Percentiles rank a stretch among this genome's conserved stretches.
These are phyloP conservation scores for Arthroderma uncinatum DNA, from an alignment of 2,329 filamentous ascomycete species.

Conservation along the genomic window DNA sequence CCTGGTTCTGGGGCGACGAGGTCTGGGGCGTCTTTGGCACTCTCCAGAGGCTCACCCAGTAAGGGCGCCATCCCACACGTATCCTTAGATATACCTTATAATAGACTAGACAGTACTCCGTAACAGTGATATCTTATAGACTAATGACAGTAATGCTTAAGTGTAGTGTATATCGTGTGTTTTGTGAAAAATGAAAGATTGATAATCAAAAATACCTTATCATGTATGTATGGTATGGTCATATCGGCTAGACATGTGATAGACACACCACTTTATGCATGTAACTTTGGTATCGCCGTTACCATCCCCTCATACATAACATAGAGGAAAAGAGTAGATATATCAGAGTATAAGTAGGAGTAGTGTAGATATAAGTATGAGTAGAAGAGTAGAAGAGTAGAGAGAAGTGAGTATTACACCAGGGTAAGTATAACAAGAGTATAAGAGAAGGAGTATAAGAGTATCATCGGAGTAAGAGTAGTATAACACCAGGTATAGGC, in stretches of 20 bases:
- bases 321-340: neutral
- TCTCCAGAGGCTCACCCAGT: conserved; percentile 51
- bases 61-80: conserved; percentile 62
- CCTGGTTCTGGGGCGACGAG: conserved; percentile 86
- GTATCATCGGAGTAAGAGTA: too few relatives aligned
- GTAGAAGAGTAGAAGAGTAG: too few relatives aligned
- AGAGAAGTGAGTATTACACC: too few relatives aligned
- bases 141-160: neutral
- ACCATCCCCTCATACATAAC: neutral
- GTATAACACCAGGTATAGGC: too few relatives aligned
- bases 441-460: too few relatives aligned
- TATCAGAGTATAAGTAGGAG: too few relatives aligned
- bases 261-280: neutral
- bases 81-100: neutral
- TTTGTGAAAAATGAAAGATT: neutral
- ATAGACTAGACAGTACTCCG: too few relatives aligned
- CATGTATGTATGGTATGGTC: neutral
- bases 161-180: neutral
- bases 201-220: conserved; percentile 4
- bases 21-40: conserved; percentile 57
- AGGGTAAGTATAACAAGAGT: too few relatives aligned
- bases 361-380: too few relatives aligned
- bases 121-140: too few relatives aligned
- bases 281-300: conserved; percentile 2
- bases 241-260: neutral